Conservation (phyloP, 2,329 filamentous ascomycete species). For the Aspergillus pseudotamarii region DNA sequence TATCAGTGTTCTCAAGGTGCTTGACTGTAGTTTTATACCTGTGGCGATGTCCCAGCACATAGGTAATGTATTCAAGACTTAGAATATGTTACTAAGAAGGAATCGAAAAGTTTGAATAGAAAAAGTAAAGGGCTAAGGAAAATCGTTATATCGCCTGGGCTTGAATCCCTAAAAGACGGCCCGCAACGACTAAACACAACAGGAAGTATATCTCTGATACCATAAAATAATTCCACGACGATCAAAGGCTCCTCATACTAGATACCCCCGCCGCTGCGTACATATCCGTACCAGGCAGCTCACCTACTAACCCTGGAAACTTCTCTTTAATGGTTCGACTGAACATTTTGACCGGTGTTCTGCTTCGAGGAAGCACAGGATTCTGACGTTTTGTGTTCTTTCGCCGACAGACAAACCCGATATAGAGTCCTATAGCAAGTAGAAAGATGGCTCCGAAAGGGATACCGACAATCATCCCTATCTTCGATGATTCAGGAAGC, state of each 20-base stretch:
- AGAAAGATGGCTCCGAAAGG: neutral
- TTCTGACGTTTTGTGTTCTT: neutral
- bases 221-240: no score
- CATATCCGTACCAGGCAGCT: neutral
- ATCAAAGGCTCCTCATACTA: neutral
- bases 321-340: neutral
- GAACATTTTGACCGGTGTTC: neutral
- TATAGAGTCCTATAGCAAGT: neutral
- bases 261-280: neutral
- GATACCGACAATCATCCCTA: neutral
- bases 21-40: no score
- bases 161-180: no score
- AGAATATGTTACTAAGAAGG: no score
- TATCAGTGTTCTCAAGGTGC: no score
- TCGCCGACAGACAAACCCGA: neutral
- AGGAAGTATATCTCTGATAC: no score
- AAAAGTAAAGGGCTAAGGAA: no score
- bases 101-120: no score
- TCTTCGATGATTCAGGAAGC: neutral
- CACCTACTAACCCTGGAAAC: neutral
- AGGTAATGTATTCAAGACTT: no score
- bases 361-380: neutral
- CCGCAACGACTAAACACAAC: no score
- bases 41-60: no score
- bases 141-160: no score